Evolutionary conservation across 768 basidiomycete species (phyloP).

Genomic region (Amanita molliuscula): DNA sequence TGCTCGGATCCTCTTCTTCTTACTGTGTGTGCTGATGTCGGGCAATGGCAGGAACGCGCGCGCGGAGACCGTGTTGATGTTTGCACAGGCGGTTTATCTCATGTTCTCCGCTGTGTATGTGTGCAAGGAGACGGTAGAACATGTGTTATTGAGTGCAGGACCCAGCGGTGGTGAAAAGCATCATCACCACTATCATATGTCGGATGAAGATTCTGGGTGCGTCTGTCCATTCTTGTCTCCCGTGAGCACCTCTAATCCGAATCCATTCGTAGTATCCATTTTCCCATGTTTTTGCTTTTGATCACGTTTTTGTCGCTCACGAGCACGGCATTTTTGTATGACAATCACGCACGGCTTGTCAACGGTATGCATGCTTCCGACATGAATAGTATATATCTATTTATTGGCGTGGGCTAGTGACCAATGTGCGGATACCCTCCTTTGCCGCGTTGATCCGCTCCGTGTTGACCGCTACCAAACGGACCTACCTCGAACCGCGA

Average conservation of each 20-base stretch:
- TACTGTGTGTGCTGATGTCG: neutral
- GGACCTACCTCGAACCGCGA: conserved; percentile 20
- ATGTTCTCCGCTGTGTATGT: conserved; percentile 94
- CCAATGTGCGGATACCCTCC: conserved; percentile 54
- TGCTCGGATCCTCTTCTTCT: neutral
- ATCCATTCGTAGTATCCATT: conserved; percentile 57
- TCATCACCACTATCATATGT: conserved; percentile 48
- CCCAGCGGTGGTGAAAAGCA: conserved; percentile 34
- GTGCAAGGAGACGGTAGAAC: conserved; percentile 94
- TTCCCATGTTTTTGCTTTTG: conserved; percentile 48
- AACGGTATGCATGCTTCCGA: conserved; percentile 34
- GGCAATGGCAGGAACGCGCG: conserved; percentile 43
- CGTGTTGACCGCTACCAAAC: conserved; percentile 24
- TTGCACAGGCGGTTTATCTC: conserved; percentile 88
- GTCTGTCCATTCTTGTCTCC: conserved; percentile 5
- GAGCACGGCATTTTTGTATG: conserved; percentile 44
- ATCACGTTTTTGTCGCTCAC: conserved; percentile 48
- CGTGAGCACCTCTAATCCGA: neutral
- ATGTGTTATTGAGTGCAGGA: conserved; percentile 63
- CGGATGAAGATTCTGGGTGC: conserved; percentile 39
- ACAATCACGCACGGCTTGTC: conserved; percentile 57
- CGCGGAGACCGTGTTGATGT: conserved; percentile 61
- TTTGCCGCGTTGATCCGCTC: conserved; percentile 37
- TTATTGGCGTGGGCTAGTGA: conserved; percentile 26
- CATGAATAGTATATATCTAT: neutral